phyloP scores from a whole-genome alignment of 2,329 filamentous ascomycete genomes.

The Nigrograna mackinnonii region DNA sequence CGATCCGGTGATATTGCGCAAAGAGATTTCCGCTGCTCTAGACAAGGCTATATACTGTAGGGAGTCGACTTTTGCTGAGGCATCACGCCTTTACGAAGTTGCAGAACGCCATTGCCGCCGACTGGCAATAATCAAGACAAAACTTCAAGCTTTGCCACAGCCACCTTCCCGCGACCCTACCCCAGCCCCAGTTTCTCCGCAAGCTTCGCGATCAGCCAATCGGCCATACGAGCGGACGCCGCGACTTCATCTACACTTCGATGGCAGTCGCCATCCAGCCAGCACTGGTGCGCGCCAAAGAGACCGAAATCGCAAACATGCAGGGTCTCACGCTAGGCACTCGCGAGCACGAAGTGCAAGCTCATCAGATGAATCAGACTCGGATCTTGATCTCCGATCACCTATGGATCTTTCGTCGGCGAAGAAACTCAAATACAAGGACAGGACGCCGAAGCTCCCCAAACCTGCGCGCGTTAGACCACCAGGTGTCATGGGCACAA shows the following conservation, averaged over 20 bases:
- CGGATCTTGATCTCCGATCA: slow-evolving; percentile 19
- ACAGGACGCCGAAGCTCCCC: slow-evolving; percentile 36
- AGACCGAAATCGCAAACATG: slow-evolving; percentile 22
- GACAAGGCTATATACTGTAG: slow-evolving; percentile 58
- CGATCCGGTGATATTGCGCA: slow-evolving; percentile 56
- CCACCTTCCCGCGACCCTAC: slow-evolving; percentile 65
- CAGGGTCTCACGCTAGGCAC: slow-evolving; percentile 16
- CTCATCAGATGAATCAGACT: slow-evolving; percentile 18
- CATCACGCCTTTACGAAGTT: slow-evolving; percentile 59
- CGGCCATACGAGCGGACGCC: slow-evolving; percentile 24
- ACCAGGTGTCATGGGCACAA: slow-evolving; percentile 55
- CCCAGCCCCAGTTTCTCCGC: slow-evolving; percentile 49
- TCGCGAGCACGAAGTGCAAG: slow-evolving; percentile 15
- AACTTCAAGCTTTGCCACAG: slow-evolving; percentile 64
- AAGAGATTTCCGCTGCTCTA: slow-evolving; percentile 59
- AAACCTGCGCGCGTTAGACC: slow-evolving; percentile 46
- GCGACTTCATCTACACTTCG: slow-evolving; percentile 33
- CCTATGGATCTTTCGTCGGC: slow-evolving; percentile 17
- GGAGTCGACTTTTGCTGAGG: slow-evolving; percentile 60
- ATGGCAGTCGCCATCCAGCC: slow-evolving; percentile 22
- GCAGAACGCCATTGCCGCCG: slow-evolving; percentile 61
- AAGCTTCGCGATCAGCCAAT: slow-evolving; percentile 43
- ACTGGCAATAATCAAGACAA: slow-evolving; percentile 62
- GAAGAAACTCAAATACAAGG: slow-evolving; percentile 34
- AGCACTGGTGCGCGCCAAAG: slow-evolving; percentile 21